Conservation (phyloP, 2,329 filamentous ascomycete species). For the Helotiales sp. region DNA sequence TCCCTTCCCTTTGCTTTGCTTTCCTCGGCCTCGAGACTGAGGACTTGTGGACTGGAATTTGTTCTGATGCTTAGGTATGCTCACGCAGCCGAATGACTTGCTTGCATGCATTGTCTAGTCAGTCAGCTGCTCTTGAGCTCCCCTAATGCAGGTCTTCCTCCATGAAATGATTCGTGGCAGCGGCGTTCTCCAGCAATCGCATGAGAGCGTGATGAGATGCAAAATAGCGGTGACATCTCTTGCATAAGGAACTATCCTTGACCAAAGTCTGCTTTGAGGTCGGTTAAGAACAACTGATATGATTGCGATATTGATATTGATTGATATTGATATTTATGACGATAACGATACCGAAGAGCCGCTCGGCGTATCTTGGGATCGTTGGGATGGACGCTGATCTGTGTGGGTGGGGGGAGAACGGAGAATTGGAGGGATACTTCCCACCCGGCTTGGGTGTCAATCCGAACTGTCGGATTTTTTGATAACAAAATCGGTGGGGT, state of each 20-base stretch:
- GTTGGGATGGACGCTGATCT: too few species aligned
- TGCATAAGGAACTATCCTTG: not conserved
- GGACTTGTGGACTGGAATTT: too few species aligned
- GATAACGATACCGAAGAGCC: not conserved
- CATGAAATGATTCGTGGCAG: slow-evolving; percentile 2
- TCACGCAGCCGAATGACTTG: slow-evolving; percentile 1
- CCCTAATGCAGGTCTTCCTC: slow-evolving; percentile 8
- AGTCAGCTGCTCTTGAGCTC: not conserved
- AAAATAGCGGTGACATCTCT: slow-evolving; percentile 5
- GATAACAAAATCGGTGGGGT: not conserved
- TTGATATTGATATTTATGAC: not conserved
- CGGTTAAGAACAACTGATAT: not conserved
- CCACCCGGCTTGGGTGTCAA: not conserved
- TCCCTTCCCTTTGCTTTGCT: too few species aligned
- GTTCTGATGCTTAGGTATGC: not conserved
- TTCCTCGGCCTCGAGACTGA: not conserved
- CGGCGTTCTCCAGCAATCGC: slow-evolving; percentile 5
- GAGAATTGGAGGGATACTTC: not conserved
- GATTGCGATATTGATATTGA: not conserved
- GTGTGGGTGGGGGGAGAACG: not conserved
- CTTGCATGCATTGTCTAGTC: slow-evolving; percentile 3
- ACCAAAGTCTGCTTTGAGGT: not conserved
- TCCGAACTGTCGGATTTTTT: not conserved
- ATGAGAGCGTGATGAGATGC: not conserved
- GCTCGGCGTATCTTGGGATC: not conserved